Conservation (phyloP, 2,329 filamentous ascomycete genomes). For the Zymoseptoria crescenta region DNA sequence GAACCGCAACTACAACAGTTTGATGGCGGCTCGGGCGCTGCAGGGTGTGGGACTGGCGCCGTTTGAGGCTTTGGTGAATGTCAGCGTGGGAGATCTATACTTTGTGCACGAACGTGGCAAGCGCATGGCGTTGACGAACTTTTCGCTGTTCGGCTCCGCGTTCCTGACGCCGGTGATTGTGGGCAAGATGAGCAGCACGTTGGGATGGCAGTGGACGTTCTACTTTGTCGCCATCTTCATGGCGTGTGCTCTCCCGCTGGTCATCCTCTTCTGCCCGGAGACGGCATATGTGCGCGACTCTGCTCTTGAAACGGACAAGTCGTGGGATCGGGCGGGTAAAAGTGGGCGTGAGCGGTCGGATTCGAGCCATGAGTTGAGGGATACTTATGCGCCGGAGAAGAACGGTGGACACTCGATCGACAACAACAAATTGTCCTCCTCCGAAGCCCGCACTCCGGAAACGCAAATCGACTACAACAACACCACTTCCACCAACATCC, state of each 20-base stretch:
- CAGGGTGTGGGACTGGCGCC: conserved; percentile 83
- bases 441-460: neutral
- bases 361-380: neutral
- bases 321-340: conserved; percentile 10
- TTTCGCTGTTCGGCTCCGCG: conserved; percentile 62
- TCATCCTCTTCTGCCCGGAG: conserved; percentile 77
- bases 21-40: conserved; percentile 71
- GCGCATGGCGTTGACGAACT: conserved; percentile 74
- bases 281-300: conserved; percentile 65
- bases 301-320: conserved; percentile 62
- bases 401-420: neutral
- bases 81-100: conserved; percentile 81
- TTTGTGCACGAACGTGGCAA: conserved; percentile 75
- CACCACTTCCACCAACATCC: conserved; percentile 2
- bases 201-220: conserved; percentile 85
- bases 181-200: conserved; percentile 67
- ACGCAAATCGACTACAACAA: neutral
- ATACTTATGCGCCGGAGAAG: neutral
- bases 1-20: conserved; percentile 58
- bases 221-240: conserved; percentile 82
- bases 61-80: conserved; percentile 84
- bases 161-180: conserved; percentile 83
- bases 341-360: neutral
- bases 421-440: neutral
- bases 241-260: conserved; percentile 57